A percentile compares a stretch with the other conserved stretches of the same genome.
Evolutionary conservation across 495 filamentous ascomycete species (phyloP).

Genomic region (Neurospora sp.): DNA sequence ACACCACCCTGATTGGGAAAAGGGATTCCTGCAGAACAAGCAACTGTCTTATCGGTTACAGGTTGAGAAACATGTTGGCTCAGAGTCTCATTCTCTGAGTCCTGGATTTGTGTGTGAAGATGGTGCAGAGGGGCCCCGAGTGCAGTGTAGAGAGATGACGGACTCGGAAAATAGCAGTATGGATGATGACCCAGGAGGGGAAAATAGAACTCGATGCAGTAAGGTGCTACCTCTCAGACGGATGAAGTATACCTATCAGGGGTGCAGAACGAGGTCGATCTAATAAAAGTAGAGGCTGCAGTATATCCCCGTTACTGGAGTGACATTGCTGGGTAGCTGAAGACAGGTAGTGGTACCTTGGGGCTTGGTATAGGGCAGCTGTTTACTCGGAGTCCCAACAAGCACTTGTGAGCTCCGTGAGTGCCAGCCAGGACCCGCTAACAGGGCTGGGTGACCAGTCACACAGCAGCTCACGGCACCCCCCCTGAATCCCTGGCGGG

Average conservation of each 20-base stretch:
- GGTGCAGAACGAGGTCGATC: slow-evolving; percentile 9
- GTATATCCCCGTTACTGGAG: slow-evolving; percentile 1
- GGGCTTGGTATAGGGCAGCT: background rate
- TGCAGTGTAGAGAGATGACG: slow-evolving; percentile 5
- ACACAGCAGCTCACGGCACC: slow-evolving; percentile 9
- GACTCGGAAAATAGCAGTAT: slow-evolving; percentile 9
- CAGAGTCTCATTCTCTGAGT: background rate
- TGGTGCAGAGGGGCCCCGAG: background rate
- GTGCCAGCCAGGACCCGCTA: slow-evolving; percentile 6
- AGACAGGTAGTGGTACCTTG: background rate
- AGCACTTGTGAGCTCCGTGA: background rate
- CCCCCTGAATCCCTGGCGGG: background rate
- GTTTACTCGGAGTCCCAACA: background rate
- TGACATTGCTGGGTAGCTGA: slow-evolving; percentile 5
- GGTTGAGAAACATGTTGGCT: slow-evolving; percentile 1
- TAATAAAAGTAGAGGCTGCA: slow-evolving; percentile 17
- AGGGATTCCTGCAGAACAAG: slow-evolving; percentile 8
- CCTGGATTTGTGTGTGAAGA: background rate
- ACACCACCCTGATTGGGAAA: slow-evolving; percentile 17
- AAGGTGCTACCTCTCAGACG: background rate
- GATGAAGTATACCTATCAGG: slow-evolving; percentile 11
- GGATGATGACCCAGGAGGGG: slow-evolving; percentile 7
- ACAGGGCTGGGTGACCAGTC: slow-evolving; percentile 16
- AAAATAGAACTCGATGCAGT: slow-evolving; percentile 17
- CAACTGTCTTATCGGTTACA: slow-evolving; percentile 3